Evolutionary conservation across 225 moss, liverwort and hornwort genomes (phyloP).

Genomic region (Asterella californica): DNA sequence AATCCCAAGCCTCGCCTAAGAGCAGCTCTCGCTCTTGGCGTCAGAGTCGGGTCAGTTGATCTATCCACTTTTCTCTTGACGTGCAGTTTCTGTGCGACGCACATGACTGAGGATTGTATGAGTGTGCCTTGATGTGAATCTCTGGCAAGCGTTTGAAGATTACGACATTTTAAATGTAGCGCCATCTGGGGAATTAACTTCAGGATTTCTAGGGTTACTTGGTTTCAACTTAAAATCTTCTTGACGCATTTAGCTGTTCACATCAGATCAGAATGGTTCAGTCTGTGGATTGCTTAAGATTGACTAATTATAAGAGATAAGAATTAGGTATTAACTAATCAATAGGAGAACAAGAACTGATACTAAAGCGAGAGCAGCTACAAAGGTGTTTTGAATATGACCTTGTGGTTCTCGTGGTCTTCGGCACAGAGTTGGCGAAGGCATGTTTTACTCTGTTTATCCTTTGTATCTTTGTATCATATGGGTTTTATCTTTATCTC

Average conservation of each 20-base stretch:
- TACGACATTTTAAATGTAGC: not conserved
- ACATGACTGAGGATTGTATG: not conserved
- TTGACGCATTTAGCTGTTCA: not conserved
- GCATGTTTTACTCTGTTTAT: not conserved
- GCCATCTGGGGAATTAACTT: not conserved
- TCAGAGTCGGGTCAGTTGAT: constrained; percentile 68
- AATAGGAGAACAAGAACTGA: not conserved
- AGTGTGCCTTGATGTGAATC: not conserved
- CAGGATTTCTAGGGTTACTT: constrained; percentile 4
- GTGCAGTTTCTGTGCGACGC: not conserved
- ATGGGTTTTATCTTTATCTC: not conserved
- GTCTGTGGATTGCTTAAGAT: not conserved
- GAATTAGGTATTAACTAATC: not conserved
- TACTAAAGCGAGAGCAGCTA: not conserved
- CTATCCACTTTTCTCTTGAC: not conserved
- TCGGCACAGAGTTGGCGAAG: not conserved
- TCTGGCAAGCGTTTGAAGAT: not conserved
- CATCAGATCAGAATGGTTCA: not conserved
- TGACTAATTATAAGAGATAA: not conserved
- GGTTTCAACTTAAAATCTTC: not conserved
- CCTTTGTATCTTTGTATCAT: not conserved
- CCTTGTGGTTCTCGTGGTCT: not conserved
- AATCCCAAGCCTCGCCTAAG: constrained; percentile 82
- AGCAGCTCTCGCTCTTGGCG: constrained; percentile 87
- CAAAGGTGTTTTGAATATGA: not conserved